Conservation (phyloP, 169 alveolate species). For the Cryptosporidium parvum region DNA sequence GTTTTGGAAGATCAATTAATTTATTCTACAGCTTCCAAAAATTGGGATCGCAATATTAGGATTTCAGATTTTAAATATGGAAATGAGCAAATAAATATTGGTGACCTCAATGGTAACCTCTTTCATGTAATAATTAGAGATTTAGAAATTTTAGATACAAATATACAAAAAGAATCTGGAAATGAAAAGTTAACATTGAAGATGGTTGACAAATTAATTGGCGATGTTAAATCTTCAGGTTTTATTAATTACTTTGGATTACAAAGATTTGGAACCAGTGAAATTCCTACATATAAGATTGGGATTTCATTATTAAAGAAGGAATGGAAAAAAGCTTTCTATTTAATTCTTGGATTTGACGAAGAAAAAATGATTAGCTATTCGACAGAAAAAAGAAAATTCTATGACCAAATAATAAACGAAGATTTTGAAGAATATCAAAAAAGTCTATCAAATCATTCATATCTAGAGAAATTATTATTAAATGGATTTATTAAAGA, state of each 20-base stretch:
- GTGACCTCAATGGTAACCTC: conserved; percentile 91
- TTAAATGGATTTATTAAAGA: conserved; percentile 60
- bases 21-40: conserved; percentile 79
- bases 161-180: conserved; percentile 56
- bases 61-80: conserved; percentile 87
- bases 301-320: conserved; percentile 89
- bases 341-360: conserved; percentile 79
- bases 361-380: neutral
- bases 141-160: conserved; percentile 71
- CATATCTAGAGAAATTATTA: conserved; percentile 38
- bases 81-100: conserved; percentile 86
- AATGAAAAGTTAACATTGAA: conserved; percentile 76
- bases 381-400: conserved; percentile 2
- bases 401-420: neutral
- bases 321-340: conserved; percentile 83
- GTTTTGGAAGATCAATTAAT: conserved; percentile 82
- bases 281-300: conserved; percentile 89
- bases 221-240: conserved; percentile 86
- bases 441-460: conserved; percentile 69
- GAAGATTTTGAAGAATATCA: conserved; percentile 67
- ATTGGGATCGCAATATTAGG: conserved; percentile 85
- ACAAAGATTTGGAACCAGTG: conserved; percentile 93
- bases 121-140: conserved; percentile 91
- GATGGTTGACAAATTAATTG: conserved; percentile 79
- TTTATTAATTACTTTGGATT: conserved; percentile 94